Conservation (phyloP, 1,139 yeast species). For the Oligophagozyma castellii region DNA sequence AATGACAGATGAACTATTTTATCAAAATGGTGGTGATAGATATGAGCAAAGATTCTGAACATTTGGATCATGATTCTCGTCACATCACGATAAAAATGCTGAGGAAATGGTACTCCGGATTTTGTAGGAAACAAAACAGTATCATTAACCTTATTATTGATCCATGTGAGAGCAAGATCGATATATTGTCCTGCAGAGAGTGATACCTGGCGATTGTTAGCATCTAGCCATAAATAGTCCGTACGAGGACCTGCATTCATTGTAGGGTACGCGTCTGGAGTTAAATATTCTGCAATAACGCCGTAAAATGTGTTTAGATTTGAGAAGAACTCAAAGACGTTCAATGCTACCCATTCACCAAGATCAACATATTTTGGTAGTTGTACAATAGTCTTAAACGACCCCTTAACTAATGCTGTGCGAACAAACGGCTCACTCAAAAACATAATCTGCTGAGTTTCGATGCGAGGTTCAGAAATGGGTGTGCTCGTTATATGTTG, state of each 20-base stretch:
- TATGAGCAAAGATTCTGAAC: conserved; percentile 94
- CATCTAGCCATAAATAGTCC: conserved; percentile 84
- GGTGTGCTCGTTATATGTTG: no score
- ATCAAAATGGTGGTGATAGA: conserved; percentile 89
- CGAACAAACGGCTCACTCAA: conserved; percentile 88
- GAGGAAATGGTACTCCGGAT: conserved; percentile 87
- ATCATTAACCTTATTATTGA: conserved; percentile 74
- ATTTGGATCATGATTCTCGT: conserved; percentile 81
- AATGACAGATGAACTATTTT: conserved; percentile 75
- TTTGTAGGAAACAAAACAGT: conserved; percentile 86
- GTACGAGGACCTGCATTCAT: conserved; percentile 95
- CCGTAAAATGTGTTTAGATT: conserved; percentile 82
- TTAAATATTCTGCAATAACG: conserved; percentile 73
- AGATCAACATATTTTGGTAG: conserved; percentile 88
- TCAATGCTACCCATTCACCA: conserved; percentile 92
- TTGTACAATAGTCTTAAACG: conserved; percentile 89
- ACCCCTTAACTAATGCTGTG: conserved; percentile 93
- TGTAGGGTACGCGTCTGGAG: conserved; percentile 79
- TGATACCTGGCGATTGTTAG: conserved; percentile 60
- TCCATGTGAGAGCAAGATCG: conserved; percentile 86
- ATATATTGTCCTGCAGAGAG: conserved; percentile 90
- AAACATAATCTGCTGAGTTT: conserved; percentile 31
- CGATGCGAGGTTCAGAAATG: conserved; percentile 4
- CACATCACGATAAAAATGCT: conserved; percentile 66
- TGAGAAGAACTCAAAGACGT: conserved; percentile 79